phyloP scores from a whole-genome alignment of 495 filamentous ascomycete genomes.

The Neurospora sp. region DNA sequence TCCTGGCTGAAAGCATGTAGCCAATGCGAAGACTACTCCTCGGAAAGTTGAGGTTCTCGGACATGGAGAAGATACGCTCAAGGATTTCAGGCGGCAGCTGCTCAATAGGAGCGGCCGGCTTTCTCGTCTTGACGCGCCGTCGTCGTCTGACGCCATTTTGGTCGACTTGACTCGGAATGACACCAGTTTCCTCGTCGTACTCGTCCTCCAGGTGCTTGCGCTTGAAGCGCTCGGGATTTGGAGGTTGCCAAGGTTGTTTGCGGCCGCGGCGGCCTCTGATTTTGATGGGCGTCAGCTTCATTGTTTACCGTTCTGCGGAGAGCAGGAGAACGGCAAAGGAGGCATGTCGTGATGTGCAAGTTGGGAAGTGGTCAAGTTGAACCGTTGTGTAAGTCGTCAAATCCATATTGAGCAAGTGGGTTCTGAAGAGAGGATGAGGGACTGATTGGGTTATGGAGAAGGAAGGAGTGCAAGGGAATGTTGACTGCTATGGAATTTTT shows the following conservation, averaged over 20 bases:
- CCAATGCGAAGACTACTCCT: slow-evolving; percentile 26
- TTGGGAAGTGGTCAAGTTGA: not conserved
- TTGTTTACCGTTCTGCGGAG: not conserved
- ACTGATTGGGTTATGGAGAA: too few relatives aligned
- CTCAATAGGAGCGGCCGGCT: slow-evolving; percentile 22
- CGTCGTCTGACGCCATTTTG: not conserved
- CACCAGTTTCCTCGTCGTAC: not conserved
- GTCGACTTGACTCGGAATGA: not conserved
- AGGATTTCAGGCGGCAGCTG: slow-evolving; percentile 31
- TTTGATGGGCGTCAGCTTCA: slow-evolving; percentile 18
- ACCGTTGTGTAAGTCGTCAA: not conserved
- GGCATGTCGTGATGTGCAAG: not conserved
- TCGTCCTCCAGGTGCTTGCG: not conserved
- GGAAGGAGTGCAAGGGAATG: not conserved
- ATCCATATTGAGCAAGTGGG: not conserved
- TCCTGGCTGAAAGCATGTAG: slow-evolving; percentile 18
- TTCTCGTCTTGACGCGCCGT: slow-evolving; percentile 6
- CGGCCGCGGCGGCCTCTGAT: slow-evolving; percentile 13
- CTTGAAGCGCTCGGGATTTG: slow-evolving; percentile 1
- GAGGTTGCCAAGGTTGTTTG: slow-evolving; percentile 10
- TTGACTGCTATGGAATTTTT: not conserved
- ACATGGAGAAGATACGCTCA: slow-evolving; percentile 30
- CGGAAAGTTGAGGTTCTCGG: slow-evolving; percentile 28
- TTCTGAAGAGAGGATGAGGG: not conserved
- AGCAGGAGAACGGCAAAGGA: not conserved